Conservation (phyloP, 2,329 filamentous ascomycete genomes). For the Colletotrichum liriopes region DNA sequence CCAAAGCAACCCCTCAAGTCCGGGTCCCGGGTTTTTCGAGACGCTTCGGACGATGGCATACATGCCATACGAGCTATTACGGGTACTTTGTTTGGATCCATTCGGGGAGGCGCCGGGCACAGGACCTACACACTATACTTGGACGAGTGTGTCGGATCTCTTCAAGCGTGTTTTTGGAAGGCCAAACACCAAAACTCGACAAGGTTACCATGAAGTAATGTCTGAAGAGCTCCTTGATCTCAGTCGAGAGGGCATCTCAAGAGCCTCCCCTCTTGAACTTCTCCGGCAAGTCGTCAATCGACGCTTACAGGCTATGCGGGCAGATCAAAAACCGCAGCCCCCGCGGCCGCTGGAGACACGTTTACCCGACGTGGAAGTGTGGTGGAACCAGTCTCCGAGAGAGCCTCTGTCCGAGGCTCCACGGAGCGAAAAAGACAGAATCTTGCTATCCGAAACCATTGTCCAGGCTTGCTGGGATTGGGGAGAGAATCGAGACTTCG, state of each 20-base stretch:
- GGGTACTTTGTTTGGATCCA: too few relatives aligned
- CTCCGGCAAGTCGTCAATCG: background rate
- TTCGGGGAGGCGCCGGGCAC: too few relatives aligned
- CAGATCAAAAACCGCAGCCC: background rate
- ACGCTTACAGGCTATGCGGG: background rate
- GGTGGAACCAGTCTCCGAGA: too few relatives aligned
- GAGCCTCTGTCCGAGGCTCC: too few relatives aligned
- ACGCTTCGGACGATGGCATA: too few relatives aligned
- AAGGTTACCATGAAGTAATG: background rate
- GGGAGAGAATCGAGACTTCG: background rate
- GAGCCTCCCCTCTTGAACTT: background rate
- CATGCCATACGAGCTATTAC: too few relatives aligned
- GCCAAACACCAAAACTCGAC: background rate
- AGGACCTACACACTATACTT: background rate
- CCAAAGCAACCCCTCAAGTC: too few relatives aligned
- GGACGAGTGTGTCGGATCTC: background rate
- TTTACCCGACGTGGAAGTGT: too few relatives aligned
- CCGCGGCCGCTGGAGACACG: background rate
- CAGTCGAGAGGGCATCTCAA: background rate
- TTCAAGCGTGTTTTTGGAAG: background rate
- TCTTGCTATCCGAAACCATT: background rate
- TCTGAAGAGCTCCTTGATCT: background rate
- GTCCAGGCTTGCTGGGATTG: slow-evolving; percentile 2
- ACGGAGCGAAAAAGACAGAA: background rate
- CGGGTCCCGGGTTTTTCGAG: too few relatives aligned